A percentile compares a stretch with the other conserved stretches of the same genome.
Evolutionary conservation across 768 basidiomycete genomes (phyloP).

Genomic region (Dentipellis sp.): DNA sequence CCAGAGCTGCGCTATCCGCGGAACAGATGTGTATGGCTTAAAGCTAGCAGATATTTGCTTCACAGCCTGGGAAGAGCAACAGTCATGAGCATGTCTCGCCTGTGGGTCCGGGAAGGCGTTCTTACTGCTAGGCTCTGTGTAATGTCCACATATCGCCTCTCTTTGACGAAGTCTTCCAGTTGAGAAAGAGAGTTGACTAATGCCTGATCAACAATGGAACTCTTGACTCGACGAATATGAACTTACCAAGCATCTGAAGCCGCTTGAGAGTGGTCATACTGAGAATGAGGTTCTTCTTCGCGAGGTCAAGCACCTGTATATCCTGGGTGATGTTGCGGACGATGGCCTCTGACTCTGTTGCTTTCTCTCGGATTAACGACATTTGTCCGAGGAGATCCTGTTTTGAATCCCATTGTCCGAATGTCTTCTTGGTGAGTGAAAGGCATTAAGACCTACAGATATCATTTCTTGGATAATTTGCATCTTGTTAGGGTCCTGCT

Average conservation of each 20-base stretch:
- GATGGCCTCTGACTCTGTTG: constrained; percentile 93
- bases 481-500: constrained; percentile 87
- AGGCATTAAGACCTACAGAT: constrained; percentile 43
- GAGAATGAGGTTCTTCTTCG: constrained; percentile 84
- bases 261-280: constrained; percentile 88
- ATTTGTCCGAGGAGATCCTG: constrained; percentile 94
- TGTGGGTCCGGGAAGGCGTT: constrained; percentile 1
- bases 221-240: neutral
- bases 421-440: neutral
- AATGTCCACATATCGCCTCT: constrained; percentile 75
- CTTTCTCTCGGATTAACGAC: constrained; percentile 93
- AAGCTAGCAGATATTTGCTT: constrained; percentile 79
- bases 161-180: constrained; percentile 67
- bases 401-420: neutral
- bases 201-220: neutral
- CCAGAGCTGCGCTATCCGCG: constrained; percentile 69
- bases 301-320: constrained; percentile 88
- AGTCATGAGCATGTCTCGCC: neutral
- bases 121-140: constrained; percentile 71
- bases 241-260: constrained; percentile 87
- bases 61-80: constrained; percentile 49
- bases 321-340: constrained; percentile 94
- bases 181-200: constrained; percentile 78
- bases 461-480: constrained; percentile 93
- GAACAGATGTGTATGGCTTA: constrained; percentile 69